Percentiles rank a stretch among this genome's conserved stretches.
These are phyloP conservation scores for Claviceps arundinis DNA, from an alignment of 2,329 filamentous ascomycete genomes.

Conservation along the genomic window DNA sequence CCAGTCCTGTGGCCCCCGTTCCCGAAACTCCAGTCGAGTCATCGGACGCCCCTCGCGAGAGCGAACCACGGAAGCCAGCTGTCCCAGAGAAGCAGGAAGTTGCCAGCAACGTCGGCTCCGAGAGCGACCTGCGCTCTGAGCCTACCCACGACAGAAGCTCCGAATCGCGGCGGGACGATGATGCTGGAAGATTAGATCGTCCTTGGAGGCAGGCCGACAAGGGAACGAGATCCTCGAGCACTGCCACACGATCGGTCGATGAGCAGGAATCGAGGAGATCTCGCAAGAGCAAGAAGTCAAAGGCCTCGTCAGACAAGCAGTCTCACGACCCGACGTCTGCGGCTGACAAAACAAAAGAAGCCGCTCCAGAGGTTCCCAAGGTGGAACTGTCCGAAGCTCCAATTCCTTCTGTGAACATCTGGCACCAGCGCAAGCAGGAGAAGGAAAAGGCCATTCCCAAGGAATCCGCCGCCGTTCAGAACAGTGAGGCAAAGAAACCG, in stretches of 20 bases:
- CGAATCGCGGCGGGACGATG: slow-evolving; percentile 25
- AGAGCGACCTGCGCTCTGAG: slow-evolving; percentile 23
- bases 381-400: slow-evolving; percentile 67
- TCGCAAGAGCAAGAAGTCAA: slow-evolving; percentile 51
- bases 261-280: slow-evolving; percentile 33
- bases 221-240: slow-evolving; percentile 46
- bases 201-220: slow-evolving; percentile 30
- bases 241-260: slow-evolving; percentile 52
- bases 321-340: slow-evolving; percentile 36
- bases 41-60: slow-evolving; percentile 11
- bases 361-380: slow-evolving; percentile 34
- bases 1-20: slow-evolving; percentile 13
- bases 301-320: slow-evolving; percentile 25
- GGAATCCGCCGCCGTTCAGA: slow-evolving; percentile 13
- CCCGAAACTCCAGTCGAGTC: slow-evolving; percentile 15
- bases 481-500: slow-evolving; percentile 31
- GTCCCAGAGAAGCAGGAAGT: slow-evolving; percentile 21
- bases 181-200: slow-evolving; percentile 24
- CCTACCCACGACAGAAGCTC: slow-evolving; percentile 18
- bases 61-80: slow-evolving; percentile 10
- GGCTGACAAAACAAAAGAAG: slow-evolving; percentile 42
- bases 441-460: slow-evolving; percentile 37
- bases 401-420: slow-evolving; percentile 73
- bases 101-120: slow-evolving; percentile 23
- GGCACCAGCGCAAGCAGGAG: slow-evolving; percentile 65